phyloP scores from a whole-genome alignment of 805 yeast species.

The Schwanniomyces pseudopolymorphus region DNA sequence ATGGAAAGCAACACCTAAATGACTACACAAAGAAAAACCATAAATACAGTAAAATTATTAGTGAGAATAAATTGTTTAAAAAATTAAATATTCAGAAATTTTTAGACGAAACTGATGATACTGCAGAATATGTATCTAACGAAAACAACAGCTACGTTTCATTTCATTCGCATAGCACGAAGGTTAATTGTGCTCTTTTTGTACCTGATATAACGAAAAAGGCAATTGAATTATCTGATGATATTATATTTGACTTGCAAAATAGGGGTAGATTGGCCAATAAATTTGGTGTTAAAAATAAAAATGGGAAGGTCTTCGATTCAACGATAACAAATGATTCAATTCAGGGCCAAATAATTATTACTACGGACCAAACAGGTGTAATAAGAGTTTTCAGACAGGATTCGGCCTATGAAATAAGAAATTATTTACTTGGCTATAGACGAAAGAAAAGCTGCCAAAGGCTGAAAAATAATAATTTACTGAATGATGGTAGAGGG shows the following conservation, averaged over 20 bases:
- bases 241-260: slow-evolving; percentile 67
- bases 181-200: slow-evolving; percentile 72
- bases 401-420: slow-evolving; percentile 57
- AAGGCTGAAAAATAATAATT: neutral
- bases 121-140: slow-evolving; percentile 28
- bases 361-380: slow-evolving; percentile 77
- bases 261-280: slow-evolving; percentile 18
- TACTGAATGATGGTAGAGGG: neutral
- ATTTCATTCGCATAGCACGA: slow-evolving; percentile 74
- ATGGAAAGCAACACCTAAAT: slow-evolving; percentile 31
- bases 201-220: slow-evolving; percentile 73
- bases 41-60: slow-evolving; percentile 25
- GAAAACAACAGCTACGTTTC: slow-evolving; percentile 64
- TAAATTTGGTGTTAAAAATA: neutral
- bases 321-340: neutral
- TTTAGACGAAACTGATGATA: slow-evolving; percentile 22
- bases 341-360: slow-evolving; percentile 50
- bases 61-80: slow-evolving; percentile 26
- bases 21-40: slow-evolving; percentile 30
- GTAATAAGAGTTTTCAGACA: slow-evolving; percentile 74
- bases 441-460: neutral
- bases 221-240: slow-evolving; percentile 70
- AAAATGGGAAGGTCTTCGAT: neutral
- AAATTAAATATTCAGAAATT: slow-evolving; percentile 21
- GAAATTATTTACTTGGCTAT: slow-evolving; percentile 17